Base-by-base conservation (phyloP, 352 stramenopile genomes). In the Pythium periplocum region DNA sequence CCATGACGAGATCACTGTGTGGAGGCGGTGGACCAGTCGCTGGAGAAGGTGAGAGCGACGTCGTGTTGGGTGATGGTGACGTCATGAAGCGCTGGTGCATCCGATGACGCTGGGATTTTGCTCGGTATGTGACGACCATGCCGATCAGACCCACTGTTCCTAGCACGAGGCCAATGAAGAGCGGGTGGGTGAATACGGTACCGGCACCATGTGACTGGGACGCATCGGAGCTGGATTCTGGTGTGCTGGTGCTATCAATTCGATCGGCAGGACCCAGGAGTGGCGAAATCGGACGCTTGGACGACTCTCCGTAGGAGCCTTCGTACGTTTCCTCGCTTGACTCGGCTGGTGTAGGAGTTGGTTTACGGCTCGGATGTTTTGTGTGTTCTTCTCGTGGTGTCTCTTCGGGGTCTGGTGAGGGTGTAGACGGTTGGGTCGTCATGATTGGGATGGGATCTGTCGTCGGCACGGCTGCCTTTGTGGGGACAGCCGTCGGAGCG, bases 141-240 rank as follows among this genome's bases (percentile, higher is more conserved):
- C 68, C 68, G 31, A 73, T 47, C 43, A 63, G 31, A 0, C 64
- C 64, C 9, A 66, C 58, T 7, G 51, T 53, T 5, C 60, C 68
- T 26, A 89, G 52, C n/a, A 77, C 46, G 3, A 76, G 55, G 6
- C 57, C 67, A 31, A 75, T 66, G 40, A 80, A 73, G 11, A 86
- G 56, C 26, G 71, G 76, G 17, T 58, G 77, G 39, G 55, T 72
- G 45, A 71, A 41, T 43, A 77, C 48, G 40, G 47, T 49, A 5
- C 17, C 9, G 17, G 10, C 17, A 30, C 9, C 17, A n/a, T n/a
- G 43, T 42, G 38, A 26, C 17, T 57, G 34, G 2, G 40, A 44
- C 36, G 56, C 31, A 2, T 48, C 31, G 37, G 5, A 32, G 33
- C 35, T 35, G 17, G 53, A 50, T 1, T 33, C 47, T 7, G 31